A percentile compares a stretch with the other conserved stretches of the same genome.
Conservation (phyloP, 1,284 basidiomycete genomes). For the Athelia psychrophila region DNA sequence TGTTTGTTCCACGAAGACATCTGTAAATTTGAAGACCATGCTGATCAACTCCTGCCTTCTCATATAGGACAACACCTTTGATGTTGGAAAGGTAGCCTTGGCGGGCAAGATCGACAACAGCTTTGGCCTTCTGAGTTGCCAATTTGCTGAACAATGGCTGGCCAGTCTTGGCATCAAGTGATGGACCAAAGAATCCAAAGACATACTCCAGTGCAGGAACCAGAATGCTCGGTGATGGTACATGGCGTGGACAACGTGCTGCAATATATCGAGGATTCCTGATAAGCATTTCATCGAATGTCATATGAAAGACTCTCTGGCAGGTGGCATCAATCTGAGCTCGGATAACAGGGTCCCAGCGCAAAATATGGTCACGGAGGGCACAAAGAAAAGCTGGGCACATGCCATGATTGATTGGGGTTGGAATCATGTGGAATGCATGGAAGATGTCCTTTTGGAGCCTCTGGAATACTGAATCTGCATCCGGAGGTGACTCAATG, state of each 20-base stretch:
- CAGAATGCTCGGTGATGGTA: slow-evolving; percentile 7
- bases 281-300: slow-evolving; percentile 7
- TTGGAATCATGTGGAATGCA: slow-evolving; percentile 11
- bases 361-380: slow-evolving; percentile 5
- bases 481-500: not conserved
- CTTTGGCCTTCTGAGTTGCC: slow-evolving; percentile 13
- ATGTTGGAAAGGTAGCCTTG: slow-evolving; percentile 19
- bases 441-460: slow-evolving; percentile 13
- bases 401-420: slow-evolving; percentile 4
- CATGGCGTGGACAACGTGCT: slow-evolving; percentile 1
- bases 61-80: slow-evolving; percentile 13
- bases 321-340: slow-evolving; percentile 3
- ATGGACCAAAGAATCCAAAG: slow-evolving; percentile 4
- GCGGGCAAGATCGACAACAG: slow-evolving; percentile 15
- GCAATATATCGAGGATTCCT: slow-evolving; percentile 5
- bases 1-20: slow-evolving; percentile 16
- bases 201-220: slow-evolving; percentile 9
- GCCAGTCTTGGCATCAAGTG: not conserved
- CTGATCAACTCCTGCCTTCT: slow-evolving; percentile 12
- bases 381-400: slow-evolving; percentile 5
- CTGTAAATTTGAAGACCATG: slow-evolving; percentile 9
- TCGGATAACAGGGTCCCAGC: slow-evolving; percentile 7
- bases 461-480: not conserved
- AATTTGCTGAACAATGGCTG: slow-evolving; percentile 5
- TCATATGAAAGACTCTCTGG: not conserved